Evolutionary conservation across 1,284 basidiomycete genomes (phyloP).

Genomic region (Vanrija humicola): DNA sequence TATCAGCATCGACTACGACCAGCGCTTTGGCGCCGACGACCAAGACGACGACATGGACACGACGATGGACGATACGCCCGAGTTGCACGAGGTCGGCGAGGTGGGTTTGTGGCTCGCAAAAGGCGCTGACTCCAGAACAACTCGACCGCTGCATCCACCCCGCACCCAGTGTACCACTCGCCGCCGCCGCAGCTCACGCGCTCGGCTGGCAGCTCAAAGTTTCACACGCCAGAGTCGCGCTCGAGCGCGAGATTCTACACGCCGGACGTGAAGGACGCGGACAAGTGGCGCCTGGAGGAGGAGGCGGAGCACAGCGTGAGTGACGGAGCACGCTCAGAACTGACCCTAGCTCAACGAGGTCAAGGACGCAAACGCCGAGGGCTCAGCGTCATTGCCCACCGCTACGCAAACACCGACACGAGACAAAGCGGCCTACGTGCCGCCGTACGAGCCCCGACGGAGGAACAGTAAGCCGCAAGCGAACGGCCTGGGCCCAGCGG

Average conservation of each 20-base stretch:
- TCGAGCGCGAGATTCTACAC: not conserved
- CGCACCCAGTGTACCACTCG: no score
- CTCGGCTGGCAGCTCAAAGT: not conserved
- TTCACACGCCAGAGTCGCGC: no score
- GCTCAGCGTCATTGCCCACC: no score
- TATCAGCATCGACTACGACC: not conserved
- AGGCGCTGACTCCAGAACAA: no score
- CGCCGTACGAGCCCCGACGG: constrained; percentile 8
- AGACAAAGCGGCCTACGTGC: not conserved
- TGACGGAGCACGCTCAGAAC: no score
- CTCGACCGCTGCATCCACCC: no score
- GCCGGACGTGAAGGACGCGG: not conserved
- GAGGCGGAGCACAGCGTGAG: no score
- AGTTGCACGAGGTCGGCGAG: not conserved
- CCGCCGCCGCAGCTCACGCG: no score
- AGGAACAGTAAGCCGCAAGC: not conserved
- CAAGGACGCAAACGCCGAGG: no score
- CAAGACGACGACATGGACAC: not conserved
- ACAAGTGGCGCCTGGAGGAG: no score
- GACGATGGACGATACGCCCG: not conserved
- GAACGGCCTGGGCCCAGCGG: not conserved
- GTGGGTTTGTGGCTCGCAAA: not conserved
- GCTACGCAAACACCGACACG: no score
- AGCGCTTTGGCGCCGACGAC: not conserved
- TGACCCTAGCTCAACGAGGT: no score